phyloP scores from a whole-genome alignment of 2,329 filamentous ascomycete species.

The Phialocephala subalpina region DNA sequence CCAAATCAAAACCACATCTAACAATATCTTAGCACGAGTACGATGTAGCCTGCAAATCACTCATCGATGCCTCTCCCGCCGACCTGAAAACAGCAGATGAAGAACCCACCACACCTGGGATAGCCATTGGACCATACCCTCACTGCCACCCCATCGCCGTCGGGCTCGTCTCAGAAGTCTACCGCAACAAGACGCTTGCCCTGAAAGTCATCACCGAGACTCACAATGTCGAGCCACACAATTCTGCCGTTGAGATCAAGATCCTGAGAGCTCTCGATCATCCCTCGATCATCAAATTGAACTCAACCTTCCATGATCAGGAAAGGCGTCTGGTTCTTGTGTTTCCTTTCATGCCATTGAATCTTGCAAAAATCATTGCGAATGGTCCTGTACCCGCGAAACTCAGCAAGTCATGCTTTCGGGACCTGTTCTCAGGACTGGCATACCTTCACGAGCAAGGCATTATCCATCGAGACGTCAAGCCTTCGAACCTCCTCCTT shows the following conservation, averaged over 20 bases:
- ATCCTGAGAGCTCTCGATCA: conserved; percentile 70
- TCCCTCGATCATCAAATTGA: conserved; percentile 69
- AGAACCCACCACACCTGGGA: conserved; percentile 21
- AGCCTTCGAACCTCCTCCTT: conserved; percentile 88
- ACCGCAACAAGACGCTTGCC: conserved; percentile 69
- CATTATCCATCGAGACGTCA: conserved; percentile 93
- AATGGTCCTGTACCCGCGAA: conserved; percentile 48
- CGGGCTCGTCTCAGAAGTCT: conserved; percentile 86
- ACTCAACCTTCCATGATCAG: conserved; percentile 77
- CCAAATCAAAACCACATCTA: neutral
- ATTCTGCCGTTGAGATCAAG: conserved; percentile 79
- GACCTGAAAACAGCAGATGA: conserved; percentile 12
- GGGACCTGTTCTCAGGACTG: conserved; percentile 75
- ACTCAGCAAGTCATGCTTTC: conserved; percentile 56
- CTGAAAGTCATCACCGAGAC: conserved; percentile 87
- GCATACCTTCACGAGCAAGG: conserved; percentile 73
- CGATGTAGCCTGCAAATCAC: conserved; percentile 50
- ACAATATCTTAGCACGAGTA: conserved; percentile 63
- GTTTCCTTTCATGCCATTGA: conserved; percentile 84
- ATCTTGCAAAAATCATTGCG: conserved; percentile 73
- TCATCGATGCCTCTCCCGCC: conserved; percentile 16
- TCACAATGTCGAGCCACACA: conserved; percentile 79
- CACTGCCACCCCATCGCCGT: conserved; percentile 63
- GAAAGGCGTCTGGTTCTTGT: conserved; percentile 78
- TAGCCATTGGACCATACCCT: conserved; percentile 61